These are phyloP conservation scores for Calonectria naviculata DNA, from an alignment of 2,329 filamentous ascomycete genomes.

Conservation along the genomic window DNA sequence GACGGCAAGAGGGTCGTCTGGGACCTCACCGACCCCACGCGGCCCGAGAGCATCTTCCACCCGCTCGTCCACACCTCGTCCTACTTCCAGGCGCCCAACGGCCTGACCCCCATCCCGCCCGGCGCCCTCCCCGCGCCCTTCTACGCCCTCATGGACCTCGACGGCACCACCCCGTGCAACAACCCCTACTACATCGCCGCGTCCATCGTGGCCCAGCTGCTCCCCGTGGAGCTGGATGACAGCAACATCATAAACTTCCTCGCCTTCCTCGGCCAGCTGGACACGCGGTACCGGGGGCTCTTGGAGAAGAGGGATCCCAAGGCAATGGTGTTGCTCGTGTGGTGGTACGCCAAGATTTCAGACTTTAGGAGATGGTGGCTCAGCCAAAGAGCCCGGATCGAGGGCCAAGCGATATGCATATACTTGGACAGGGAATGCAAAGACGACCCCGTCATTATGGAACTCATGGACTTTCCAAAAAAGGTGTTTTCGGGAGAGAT, in stretches of 20 bases:
- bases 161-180: constrained; percentile 26
- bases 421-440: constrained; percentile 43
- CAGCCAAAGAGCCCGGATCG: constrained; percentile 55
- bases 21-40: constrained; percentile 59
- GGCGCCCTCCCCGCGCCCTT: constrained; percentile 46
- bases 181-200: constrained; percentile 49
- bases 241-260: constrained; percentile 57
- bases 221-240: constrained; percentile 48
- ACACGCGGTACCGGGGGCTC: constrained; percentile 55
- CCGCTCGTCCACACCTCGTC: constrained; percentile 29
- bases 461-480: constrained; percentile 32
- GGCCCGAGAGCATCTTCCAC: constrained; percentile 60
- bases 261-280: constrained; percentile 58
- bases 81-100: constrained; percentile 17
- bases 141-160: constrained; percentile 40
- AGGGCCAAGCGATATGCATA: constrained; percentile 62
- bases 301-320: constrained; percentile 61
- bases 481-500: constrained; percentile 6
- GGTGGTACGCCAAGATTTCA: constrained; percentile 65
- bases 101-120: constrained; percentile 19
- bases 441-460: constrained; percentile 20
- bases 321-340: constrained; percentile 65
- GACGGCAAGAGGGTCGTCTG: constrained; percentile 67
- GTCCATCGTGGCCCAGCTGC: constrained; percentile 50
- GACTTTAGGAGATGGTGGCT: constrained; percentile 59